Base-by-base conservation (phyloP, 2,329 filamentous ascomycete genomes). In the Chaetomium globosum region DNA sequence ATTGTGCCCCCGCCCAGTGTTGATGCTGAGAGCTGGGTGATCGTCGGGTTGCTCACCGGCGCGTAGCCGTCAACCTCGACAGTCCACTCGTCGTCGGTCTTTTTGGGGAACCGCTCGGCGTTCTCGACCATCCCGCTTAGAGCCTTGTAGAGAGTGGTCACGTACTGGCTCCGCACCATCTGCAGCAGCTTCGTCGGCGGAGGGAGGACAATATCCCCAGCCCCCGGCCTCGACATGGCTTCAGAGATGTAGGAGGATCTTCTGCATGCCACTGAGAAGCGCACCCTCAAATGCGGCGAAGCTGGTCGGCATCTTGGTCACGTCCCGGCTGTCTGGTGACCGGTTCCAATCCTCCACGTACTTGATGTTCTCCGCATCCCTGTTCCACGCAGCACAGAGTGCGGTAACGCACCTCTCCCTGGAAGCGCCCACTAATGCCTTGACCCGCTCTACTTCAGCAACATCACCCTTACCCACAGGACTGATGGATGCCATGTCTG, bases 111-210 rank as follows among this genome's bases (percentile, higher is more conserved):
- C 64, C 87, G 87, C 78, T 98, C 93, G 3, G 95, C 94, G 76
- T 97, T 98, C 78, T 98, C 95, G 1, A 99, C 93, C 87, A 99
- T 94, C 26, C 94, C 95, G 72, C 92, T 96, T 46, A 99, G 80
- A 7, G 92, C 92, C 76, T 96, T 96, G 78, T 98, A 98, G 52
- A 99, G 80, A 65, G 93, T 97, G 7, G 90, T 93, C 19, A 97
- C 93, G 74, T 99, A 99, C 74, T 96, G 92, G 69, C 88, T 90
- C 69, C 93, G 87, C 19, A 98, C 92, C 86, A 93, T 92, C 75
- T 96, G 91, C 52, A 98, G 81, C 52, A 97, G 80, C 76, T 98
- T 99, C 8, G 89, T 83, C 43, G 92, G 89, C 5, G 95, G 96
- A 21, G 94, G 89, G 28, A 90, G 85, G 64, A 98, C 88, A 69